Conservation (phyloP, 805 yeast genomes). For the Pichia manshurica region DNA sequence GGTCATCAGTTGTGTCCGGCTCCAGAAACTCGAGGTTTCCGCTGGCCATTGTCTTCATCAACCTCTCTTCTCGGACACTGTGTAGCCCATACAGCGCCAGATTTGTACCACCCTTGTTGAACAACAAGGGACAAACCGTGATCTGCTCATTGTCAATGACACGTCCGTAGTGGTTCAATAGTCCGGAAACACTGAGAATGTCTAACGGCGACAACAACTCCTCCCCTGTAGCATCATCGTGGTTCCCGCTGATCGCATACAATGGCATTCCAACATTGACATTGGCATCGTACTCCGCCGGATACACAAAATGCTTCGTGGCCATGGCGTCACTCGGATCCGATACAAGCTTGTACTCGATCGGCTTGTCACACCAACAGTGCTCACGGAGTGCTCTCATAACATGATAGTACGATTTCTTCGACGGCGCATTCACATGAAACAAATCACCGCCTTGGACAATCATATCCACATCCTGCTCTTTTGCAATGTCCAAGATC, state of each 20-base stretch:
- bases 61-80: constrained; percentile 82
- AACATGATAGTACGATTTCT: constrained; percentile 80
- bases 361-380: constrained; percentile 83
- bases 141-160: constrained; percentile 71
- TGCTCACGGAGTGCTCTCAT: constrained; percentile 60
- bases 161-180: constrained; percentile 86
- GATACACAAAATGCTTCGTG: constrained; percentile 54
- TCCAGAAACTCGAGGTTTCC: constrained; percentile 73
- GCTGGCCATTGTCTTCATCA: constrained; percentile 74
- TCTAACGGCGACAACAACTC: constrained; percentile 82
- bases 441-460: constrained; percentile 91
- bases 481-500: constrained; percentile 63
- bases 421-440: constrained; percentile 83
- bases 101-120: constrained; percentile 77
- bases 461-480: constrained; percentile 77
- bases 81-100: constrained; percentile 86
- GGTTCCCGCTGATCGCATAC: constrained; percentile 92
- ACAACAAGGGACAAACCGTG: constrained; percentile 64
- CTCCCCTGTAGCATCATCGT: constrained; percentile 93
- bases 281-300: constrained; percentile 89
- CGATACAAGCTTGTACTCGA: constrained; percentile 75
- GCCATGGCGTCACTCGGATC: constrained; percentile 65
- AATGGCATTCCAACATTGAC: constrained; percentile 84
- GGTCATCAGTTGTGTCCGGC: constrained; percentile 43
- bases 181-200: constrained; percentile 70